Evolutionary conservation across 805 yeast species (phyloP).

Genomic region (Diddensiella transvaalensis): DNA sequence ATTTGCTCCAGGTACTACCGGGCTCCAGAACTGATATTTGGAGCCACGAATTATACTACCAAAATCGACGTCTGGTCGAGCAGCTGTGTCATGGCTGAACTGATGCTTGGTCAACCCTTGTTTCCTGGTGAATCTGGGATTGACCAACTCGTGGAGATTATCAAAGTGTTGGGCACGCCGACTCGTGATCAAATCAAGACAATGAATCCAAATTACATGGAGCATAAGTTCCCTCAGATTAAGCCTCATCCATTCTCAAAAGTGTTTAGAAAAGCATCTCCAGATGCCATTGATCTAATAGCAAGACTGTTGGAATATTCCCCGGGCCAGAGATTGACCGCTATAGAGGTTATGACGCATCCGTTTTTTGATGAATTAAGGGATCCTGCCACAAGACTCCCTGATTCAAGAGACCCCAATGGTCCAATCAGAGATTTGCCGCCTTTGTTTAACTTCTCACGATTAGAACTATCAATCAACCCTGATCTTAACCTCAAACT

Average conservation of each 20-base stretch:
- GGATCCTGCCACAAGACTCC: slow-evolving; percentile 41
- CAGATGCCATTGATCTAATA: slow-evolving; percentile 81
- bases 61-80: slow-evolving; percentile 93
- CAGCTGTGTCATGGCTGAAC: slow-evolving; percentile 97
- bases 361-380: slow-evolving; percentile 86
- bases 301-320: slow-evolving; percentile 82
- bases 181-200: slow-evolving; percentile 83
- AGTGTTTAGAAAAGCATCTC: slow-evolving; percentile 73
- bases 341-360: slow-evolving; percentile 80
- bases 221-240: slow-evolving; percentile 83
- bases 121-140: slow-evolving; percentile 98
- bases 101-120: slow-evolving; percentile 90
- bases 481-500: slow-evolving; percentile 39
- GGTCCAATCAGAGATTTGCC: slow-evolving; percentile 68
- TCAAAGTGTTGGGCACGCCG: slow-evolving; percentile 94
- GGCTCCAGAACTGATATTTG: slow-evolving; percentile 97
- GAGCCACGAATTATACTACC: slow-evolving; percentile 93
- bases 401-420: slow-evolving; percentile 48
- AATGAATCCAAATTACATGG: slow-evolving; percentile 97
- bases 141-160: slow-evolving; percentile 94
- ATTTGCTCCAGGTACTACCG: slow-evolving; percentile 95
- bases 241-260: slow-evolving; percentile 53
- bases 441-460: slow-evolving; percentile 76
- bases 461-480: slow-evolving; percentile 49
- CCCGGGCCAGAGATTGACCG: slow-evolving; percentile 77